Evolutionary conservation across 2,329 filamentous ascomycete species (phyloP), one percentile per base, ranked within the genome.

Genomic region (Dothistroma septosporum): DNA sequence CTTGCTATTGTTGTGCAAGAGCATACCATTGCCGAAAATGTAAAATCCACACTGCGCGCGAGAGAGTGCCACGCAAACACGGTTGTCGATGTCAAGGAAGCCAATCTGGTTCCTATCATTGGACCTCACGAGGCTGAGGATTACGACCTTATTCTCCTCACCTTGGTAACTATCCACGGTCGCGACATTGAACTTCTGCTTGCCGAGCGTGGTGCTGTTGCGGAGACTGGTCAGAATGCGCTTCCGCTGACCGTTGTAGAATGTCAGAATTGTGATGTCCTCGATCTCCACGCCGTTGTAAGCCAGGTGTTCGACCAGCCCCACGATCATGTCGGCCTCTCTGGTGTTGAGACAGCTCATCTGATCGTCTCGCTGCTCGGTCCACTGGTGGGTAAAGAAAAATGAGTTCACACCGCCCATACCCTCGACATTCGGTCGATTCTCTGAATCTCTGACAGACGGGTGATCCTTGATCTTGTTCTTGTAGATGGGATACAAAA

Each of bases 151-250:
- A 63, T 96, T 96, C 72, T 96, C 91, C 68, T 96, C 91, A 12
- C 92, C 92, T 73, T 96, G 92, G 69, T 93, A 96, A 0, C 89
- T 90, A 69, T 96, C 92, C 0, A 97, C 90, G 0, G 92, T 96
- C 35, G 85, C 84, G 1, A 96, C 87, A 58, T 78, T 75, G 49
- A 86, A 76, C 55, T 80, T 77, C 0, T 52, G 46, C 6, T 19
- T 16, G 50, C 57, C 55, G 16, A 71, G 61, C 12, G 44, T 52
- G 10, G 55, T 28, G 11, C 59, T 57, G 22, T 57, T 54, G 11
- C 75, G 73, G 3, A 87, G 73, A 6, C 76, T 73, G 14, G 77
- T 78, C 0, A 86, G 68, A 2, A 96, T 80, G 2, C 81, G 76
- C 65, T 88, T 88, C 49, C 87, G 82, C 70, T 97, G 92, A 0